A percentile compares a stretch with the other conserved stretches of the same genome.
Evolutionary conservation across 352 stramenopile species (phyloP).

Genomic region (Phytophthora pseudosyringae): DNA sequence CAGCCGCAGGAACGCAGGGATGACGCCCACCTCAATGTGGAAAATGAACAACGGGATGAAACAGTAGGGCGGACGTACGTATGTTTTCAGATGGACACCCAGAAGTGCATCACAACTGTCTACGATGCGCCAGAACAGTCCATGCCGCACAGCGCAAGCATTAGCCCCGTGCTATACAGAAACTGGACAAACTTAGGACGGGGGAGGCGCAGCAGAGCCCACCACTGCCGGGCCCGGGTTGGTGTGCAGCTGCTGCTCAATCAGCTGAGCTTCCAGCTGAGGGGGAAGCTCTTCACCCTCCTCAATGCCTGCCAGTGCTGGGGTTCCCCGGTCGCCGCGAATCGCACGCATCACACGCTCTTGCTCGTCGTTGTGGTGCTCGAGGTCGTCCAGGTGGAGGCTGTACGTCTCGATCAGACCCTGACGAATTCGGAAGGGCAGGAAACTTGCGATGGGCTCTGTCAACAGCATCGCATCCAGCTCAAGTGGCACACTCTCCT

Average conservation of each 20-base stretch:
- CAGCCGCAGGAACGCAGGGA: constrained; percentile 5
- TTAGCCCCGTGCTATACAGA: constrained; percentile 6
- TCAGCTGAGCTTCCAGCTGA: constrained; percentile 42
- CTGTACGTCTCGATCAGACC: constrained; percentile 91
- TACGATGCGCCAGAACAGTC: constrained; percentile 18
- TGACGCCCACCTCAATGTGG: constrained; percentile 21
- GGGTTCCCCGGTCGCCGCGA: constrained; percentile 58
- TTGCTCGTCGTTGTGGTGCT: constrained; percentile 85
- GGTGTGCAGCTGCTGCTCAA: constrained; percentile 43
- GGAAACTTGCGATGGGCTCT: constrained; percentile 79
- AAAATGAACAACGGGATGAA: constrained; percentile 38
- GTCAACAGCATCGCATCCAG: constrained; percentile 86
- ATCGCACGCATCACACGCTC: constrained; percentile 85
- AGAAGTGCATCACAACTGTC: constrained; percentile 29
- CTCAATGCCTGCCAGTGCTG: constrained; percentile 33
- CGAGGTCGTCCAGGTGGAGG: constrained; percentile 84
- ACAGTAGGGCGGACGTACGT: constrained; percentile 24
- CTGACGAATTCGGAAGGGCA: constrained; percentile 87
- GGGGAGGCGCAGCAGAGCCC: constrained; percentile 22
- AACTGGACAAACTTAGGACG: constrained; percentile 16
- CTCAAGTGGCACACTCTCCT: constrained; percentile 88
- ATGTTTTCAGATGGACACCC: constrained; percentile 27
- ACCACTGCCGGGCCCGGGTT: constrained; percentile 28
- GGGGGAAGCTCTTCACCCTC: constrained; percentile 41
- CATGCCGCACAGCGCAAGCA: neutral